phyloP scores from a whole-genome alignment of 129 eudicot species.

The Logfia minima region DNA sequence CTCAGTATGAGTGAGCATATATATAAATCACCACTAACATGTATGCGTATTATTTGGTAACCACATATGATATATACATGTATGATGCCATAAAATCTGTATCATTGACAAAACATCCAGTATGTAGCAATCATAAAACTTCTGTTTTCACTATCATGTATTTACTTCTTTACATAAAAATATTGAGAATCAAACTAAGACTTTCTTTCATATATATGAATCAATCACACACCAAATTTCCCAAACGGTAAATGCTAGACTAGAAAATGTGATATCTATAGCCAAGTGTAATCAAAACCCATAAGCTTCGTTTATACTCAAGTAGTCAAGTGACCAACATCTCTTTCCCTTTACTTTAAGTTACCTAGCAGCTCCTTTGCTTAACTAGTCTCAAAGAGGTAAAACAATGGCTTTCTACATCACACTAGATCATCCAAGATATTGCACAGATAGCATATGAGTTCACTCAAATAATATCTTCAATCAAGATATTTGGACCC shows the following conservation, averaged over 20 bases:
- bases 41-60: too few species aligned
- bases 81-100: neutral
- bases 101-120: neutral
- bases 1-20: too few species aligned
- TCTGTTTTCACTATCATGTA: neutral
- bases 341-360: neutral
- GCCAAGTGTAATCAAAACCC: neutral
- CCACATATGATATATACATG: neutral
- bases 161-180: neutral
- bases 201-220: neutral
- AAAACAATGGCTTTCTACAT: neutral
- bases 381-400: neutral
- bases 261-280: too few species aligned
- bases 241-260: neutral
- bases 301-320: neutral
- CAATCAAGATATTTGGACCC: constrained; percentile 2
- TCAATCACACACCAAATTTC: neutral
- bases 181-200: neutral
- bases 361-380: neutral
- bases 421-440: neutral
- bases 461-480: neutral
- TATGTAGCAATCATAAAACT: neutral
- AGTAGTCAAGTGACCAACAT: neutral
- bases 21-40: too few species aligned
- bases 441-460: neutral